Conservation (phyloP, 2,329 filamentous ascomycete species). For the Chrysoporthe austroafricana region DNA sequence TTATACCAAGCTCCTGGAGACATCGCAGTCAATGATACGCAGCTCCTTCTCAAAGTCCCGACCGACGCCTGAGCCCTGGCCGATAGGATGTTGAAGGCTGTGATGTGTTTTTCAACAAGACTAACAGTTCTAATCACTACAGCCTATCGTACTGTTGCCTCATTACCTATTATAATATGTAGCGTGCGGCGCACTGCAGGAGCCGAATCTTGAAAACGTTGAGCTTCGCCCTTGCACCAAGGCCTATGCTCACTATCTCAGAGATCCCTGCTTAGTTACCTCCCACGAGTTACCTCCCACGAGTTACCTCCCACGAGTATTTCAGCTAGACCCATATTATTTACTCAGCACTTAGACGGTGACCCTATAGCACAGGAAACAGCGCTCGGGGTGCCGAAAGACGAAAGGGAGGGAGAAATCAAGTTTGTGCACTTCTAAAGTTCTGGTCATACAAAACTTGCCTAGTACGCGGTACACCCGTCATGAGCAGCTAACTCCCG, state of each 20-base stretch:
- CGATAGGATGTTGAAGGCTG: neutral
- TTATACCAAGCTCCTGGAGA: neutral
- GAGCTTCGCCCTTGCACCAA: neutral
- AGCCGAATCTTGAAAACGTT: neutral
- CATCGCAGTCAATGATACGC: neutral
- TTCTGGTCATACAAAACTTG: too few relatives aligned
- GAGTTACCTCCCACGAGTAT: neutral
- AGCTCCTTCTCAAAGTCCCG: neutral
- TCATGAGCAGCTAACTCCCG: too few relatives aligned
- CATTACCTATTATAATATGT: neutral
- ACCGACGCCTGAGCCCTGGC: neutral
- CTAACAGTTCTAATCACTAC: neutral
- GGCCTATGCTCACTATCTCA: neutral
- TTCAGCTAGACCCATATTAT: neutral
- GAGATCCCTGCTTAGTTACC: neutral
- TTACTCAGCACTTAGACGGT: neutral
- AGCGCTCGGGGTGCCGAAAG: too few relatives aligned
- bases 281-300: neutral
- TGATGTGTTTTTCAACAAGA: neutral
- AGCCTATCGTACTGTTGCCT: neutral
- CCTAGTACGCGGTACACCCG: too few relatives aligned
- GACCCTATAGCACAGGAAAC: too few relatives aligned
- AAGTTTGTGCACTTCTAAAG: too few relatives aligned
- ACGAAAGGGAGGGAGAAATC: too few relatives aligned
- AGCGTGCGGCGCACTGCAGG: neutral